phyloP scores from a whole-genome alignment of 1,284 basidiomycete genomes.

The Sparassis latifolia region DNA sequence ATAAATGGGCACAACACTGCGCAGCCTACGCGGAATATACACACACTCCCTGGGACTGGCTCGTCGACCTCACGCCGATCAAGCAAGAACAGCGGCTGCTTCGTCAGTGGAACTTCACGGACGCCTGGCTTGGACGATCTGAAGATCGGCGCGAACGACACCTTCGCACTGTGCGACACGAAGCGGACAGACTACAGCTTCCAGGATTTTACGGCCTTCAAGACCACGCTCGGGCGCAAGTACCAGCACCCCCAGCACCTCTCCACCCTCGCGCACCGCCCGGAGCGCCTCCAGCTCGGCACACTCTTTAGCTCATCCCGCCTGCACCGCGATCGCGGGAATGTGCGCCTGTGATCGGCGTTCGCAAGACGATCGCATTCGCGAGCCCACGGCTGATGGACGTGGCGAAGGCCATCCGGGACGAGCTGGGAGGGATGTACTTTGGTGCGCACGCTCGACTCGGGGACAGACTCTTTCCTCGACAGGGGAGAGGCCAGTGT shows the following conservation, averaged over 20 bases:
- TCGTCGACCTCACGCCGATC: conserved; percentile 47
- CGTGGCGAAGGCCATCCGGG: conserved; percentile 35
- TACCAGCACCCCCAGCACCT: conserved; percentile 43
- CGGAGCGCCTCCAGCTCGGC: conserved; percentile 51
- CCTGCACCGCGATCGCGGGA: conserved; percentile 34
- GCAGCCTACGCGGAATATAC: conserved; percentile 53
- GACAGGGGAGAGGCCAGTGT: conserved; percentile 34
- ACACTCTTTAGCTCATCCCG: conserved; percentile 66
- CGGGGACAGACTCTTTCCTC: conserved; percentile 56
- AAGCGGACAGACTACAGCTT: conserved; percentile 61
- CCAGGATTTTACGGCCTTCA: conserved; percentile 40
- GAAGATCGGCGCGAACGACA: conserved; percentile 33
- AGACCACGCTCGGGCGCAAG: conserved; percentile 16
- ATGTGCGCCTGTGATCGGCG: conserved; percentile 35
- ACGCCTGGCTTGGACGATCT: conserved; percentile 38
- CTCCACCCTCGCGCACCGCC: conserved; percentile 29
- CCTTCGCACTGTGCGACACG: conserved; percentile 43
- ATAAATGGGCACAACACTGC: conserved; percentile 46
- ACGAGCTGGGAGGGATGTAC: conserved; percentile 45
- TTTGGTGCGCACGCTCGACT: conserved; percentile 62
- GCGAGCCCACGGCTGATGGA: conserved; percentile 38
- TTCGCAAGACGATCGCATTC: conserved; percentile 50
- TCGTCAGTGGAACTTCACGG: conserved; percentile 41
- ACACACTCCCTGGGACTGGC: conserved; percentile 58
- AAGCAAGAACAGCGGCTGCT: conserved; percentile 33